Evolutionary conservation across 768 basidiomycete genomes (phyloP).

Genomic region (Psilocybe cubensis): DNA sequence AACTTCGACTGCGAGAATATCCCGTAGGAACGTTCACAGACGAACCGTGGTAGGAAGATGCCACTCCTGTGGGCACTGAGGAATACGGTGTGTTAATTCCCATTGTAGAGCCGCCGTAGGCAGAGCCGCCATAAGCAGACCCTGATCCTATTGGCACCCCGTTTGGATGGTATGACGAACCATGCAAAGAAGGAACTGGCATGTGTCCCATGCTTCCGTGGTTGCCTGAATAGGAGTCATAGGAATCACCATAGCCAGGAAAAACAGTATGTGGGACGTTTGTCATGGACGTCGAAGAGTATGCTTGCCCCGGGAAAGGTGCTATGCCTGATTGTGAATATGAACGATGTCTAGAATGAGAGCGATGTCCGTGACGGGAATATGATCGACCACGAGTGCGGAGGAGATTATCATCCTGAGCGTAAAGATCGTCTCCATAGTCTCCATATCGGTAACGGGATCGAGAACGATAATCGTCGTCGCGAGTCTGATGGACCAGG

Average conservation of each 20-base stretch:
- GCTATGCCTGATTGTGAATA: constrained; percentile 26
- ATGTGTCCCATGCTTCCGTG: constrained; percentile 19
- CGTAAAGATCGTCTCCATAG: constrained; percentile 40
- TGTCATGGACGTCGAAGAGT: constrained; percentile 20
- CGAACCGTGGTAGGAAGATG: constrained; percentile 30
- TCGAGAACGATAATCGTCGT: constrained; percentile 41
- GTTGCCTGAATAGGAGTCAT: constrained; percentile 26
- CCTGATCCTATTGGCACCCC: constrained; percentile 15
- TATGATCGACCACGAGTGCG: constrained; percentile 33
- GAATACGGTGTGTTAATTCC: constrained; percentile 18
- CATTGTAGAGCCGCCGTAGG: constrained; percentile 21
- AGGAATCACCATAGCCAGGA: constrained; percentile 19
- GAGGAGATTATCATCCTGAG: constrained; percentile 37
- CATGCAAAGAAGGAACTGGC: constrained; percentile 22
- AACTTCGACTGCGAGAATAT: constrained; percentile 29
- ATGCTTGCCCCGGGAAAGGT: constrained; percentile 25
- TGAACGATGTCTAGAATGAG: constrained; percentile 37
- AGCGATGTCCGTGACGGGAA: constrained; percentile 29
- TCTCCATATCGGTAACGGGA: constrained; percentile 29
- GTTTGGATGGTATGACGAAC: constrained; percentile 21
- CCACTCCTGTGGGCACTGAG: constrained; percentile 26
- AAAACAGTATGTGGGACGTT: constrained; percentile 24
- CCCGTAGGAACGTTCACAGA: constrained; percentile 29
- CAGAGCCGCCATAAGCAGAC: constrained; percentile 25
- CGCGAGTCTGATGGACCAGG: constrained; percentile 31